These are phyloP conservation scores for Myrmaecium sp. DNA, from an alignment of 2,329 filamentous ascomycete species.

Conservation along the genomic window DNA sequence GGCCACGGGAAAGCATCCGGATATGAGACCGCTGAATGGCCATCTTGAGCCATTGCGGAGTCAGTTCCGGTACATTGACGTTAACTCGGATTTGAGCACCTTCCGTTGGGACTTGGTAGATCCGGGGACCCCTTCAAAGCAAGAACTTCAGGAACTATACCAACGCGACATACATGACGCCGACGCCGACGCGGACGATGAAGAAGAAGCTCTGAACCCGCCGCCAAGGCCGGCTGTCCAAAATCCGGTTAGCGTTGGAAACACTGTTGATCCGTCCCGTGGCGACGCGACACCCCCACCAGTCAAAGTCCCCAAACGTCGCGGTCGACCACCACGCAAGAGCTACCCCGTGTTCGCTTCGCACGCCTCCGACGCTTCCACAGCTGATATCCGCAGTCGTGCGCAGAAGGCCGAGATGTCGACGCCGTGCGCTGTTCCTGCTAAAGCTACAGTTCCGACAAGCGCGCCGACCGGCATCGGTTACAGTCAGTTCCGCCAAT, in stretches of 20 bases:
- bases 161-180: constrained; percentile 3
- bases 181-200: constrained; percentile 19
- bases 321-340: constrained; percentile 19
- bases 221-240: constrained; percentile 4
- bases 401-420: too few relatives aligned
- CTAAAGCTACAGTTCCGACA: too few relatives aligned
- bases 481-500: constrained; percentile 26
- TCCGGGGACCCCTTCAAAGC: constrained; percentile 26
- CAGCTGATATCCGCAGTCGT: too few relatives aligned
- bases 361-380: too few relatives aligned
- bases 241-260: constrained; percentile 9
- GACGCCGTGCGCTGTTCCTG: too few relatives aligned
- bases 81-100: constrained; percentile 36
- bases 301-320: constrained; percentile 12
- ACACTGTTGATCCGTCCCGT: constrained; percentile 14
- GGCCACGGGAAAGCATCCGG: constrained; percentile 43
- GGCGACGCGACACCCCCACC: constrained; percentile 18
- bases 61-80: constrained; percentile 26
- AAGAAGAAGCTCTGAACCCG: constrained; percentile 6
- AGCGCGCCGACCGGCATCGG: too few relatives aligned
- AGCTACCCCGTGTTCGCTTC: constrained; percentile 13
- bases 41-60: constrained; percentile 35
- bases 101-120: constrained; percentile 47
- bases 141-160: constrained; percentile 8
- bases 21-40: constrained; percentile 39